A percentile compares a stretch with the other conserved stretches of the same genome.
phyloP scores from a whole-genome alignment of 495 filamentous ascomycete species.

The Neurospora sp. region DNA sequence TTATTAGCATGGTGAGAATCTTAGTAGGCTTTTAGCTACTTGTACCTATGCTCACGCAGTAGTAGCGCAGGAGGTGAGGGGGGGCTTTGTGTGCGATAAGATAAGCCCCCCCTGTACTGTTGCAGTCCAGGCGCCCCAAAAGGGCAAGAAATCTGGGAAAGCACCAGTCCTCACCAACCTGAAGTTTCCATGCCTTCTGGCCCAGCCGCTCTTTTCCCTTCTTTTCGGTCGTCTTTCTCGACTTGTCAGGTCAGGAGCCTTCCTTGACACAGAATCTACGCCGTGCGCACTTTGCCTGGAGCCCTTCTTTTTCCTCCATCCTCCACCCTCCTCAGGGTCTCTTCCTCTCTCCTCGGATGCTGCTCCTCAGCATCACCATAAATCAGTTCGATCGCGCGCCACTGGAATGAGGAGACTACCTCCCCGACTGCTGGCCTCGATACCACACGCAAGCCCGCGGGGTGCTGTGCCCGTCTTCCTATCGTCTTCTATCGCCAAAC shows the following conservation, averaged over 20 bases:
- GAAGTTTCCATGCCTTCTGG: neutral
- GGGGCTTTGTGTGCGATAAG: neutral
- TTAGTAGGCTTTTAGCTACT: neutral
- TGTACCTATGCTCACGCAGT: neutral
- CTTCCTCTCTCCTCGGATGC: constrained; percentile 16
- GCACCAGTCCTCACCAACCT: neutral
- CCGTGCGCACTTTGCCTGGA: constrained; percentile 1
- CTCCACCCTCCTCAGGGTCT: neutral
- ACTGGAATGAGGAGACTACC: constrained; percentile 30
- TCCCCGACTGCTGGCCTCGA: constrained; percentile 13
- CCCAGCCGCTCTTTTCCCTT: neutral
- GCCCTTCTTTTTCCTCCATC: neutral
- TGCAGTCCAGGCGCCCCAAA: neutral
- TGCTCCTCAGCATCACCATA: constrained; percentile 17
- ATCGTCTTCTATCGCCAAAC: neutral
- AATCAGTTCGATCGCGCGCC: constrained; percentile 13
- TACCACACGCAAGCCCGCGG: constrained; percentile 10
- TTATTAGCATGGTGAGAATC: neutral
- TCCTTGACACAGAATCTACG: neutral
- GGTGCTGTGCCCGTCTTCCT: constrained; percentile 1
- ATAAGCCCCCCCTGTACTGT: neutral
- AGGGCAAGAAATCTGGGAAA: neutral
- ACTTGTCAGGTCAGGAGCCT: neutral
- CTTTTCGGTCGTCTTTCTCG: neutral
- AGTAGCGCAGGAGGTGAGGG: neutral